Conservation (phyloP, 495 filamentous ascomycete species). For the Trichoderma parareesei region DNA sequence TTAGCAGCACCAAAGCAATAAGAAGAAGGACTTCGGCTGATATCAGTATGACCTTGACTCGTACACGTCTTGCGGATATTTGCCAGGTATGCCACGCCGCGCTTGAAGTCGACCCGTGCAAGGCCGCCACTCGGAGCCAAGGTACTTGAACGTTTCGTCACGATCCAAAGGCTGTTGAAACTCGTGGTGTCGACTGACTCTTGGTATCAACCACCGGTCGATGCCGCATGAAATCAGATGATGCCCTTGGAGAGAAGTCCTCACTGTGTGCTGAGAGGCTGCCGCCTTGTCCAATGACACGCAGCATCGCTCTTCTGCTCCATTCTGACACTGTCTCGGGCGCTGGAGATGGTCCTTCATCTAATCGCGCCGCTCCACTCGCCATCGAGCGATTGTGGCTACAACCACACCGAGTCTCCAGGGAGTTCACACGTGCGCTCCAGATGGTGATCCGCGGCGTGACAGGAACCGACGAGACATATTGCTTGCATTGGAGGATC, state of each 20-base stretch:
- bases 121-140: too few relatives aligned
- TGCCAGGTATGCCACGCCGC: too few relatives aligned
- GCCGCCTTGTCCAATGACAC: not conserved
- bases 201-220: not conserved
- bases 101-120: too few relatives aligned
- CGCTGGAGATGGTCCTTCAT: slow-evolving; percentile 5
- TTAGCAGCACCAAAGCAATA: too few relatives aligned
- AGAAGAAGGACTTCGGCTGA: too few relatives aligned
- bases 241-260: not conserved
- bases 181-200: too few relatives aligned
- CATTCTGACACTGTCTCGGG: slow-evolving; percentile 6
- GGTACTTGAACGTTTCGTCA: too few relatives aligned
- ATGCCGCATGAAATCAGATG: not conserved
- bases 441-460: not conserved
- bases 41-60: too few relatives aligned
- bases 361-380: not conserved
- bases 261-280: slow-evolving; percentile 3
- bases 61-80: too few relatives aligned
- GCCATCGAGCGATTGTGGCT: not conserved
- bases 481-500: not conserved
- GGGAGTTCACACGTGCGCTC: not conserved
- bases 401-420: not conserved
- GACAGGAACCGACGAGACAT: not conserved
- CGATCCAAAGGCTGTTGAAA: too few relatives aligned
- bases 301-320: not conserved